phyloP scores from a whole-genome alignment of 768 basidiomycete genomes.

The Strobilomyces echinocephalus region DNA sequence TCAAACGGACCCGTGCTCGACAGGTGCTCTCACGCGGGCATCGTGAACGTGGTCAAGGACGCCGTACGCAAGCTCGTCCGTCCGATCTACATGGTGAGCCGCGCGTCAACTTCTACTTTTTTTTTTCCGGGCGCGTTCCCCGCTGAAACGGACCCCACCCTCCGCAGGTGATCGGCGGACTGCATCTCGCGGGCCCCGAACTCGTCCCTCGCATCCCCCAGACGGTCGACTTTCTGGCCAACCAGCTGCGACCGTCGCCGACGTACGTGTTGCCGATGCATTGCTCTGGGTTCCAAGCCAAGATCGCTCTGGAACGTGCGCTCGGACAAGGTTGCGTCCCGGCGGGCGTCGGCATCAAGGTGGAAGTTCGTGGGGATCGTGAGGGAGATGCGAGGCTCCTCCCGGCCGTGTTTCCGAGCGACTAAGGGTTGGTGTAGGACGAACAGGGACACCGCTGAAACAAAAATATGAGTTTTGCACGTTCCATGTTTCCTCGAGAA shows the following conservation, averaged over 20 bases:
- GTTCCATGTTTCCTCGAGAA: too few relatives aligned
- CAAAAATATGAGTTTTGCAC: too few relatives aligned
- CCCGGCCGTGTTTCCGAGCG: constrained; percentile 12
- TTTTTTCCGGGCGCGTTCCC: too few relatives aligned
- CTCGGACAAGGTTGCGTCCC: constrained; percentile 77
- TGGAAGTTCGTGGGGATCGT: constrained; percentile 50
- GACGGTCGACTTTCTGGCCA: constrained; percentile 67
- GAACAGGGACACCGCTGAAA: neutral
- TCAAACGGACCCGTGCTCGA: neutral
- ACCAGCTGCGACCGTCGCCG: constrained; percentile 55
- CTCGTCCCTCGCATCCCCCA: constrained; percentile 56
- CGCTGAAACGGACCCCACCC: neutral
- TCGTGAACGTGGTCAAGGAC: constrained; percentile 76
- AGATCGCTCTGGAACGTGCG: constrained; percentile 62
- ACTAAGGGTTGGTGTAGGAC: neutral
- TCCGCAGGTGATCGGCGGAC: constrained; percentile 66
- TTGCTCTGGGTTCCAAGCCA: constrained; percentile 75
- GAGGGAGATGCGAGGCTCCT: constrained; percentile 34
- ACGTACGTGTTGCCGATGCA: constrained; percentile 79
- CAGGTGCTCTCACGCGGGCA: constrained; percentile 75
- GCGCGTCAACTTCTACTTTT: too few relatives aligned
- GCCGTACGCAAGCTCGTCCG: constrained; percentile 57
- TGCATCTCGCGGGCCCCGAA: constrained; percentile 77
- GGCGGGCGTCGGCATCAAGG: constrained; percentile 66
- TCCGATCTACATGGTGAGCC: constrained; percentile 69